Conservation (phyloP, 2,329 filamentous ascomycete species). For the Cylindrodendrum hubeiense region DNA sequence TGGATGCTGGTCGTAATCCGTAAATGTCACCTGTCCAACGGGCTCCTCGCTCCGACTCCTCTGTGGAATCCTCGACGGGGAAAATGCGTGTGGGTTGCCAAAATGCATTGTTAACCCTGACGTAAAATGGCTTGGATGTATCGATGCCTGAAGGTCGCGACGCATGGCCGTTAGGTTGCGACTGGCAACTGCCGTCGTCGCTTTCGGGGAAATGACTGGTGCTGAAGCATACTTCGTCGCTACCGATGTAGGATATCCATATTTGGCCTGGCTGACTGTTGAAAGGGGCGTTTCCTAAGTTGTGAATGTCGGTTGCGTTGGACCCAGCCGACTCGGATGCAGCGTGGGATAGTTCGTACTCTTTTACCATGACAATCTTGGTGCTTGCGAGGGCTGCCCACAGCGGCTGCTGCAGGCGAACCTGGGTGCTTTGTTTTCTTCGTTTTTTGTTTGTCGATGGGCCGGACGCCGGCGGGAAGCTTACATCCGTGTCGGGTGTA, state of each 20-base stretch:
- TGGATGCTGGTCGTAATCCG: conserved; percentile 77
- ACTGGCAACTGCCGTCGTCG: conserved; percentile 47
- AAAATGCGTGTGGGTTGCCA: conserved; percentile 84
- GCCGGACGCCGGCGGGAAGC: conserved; percentile 54
- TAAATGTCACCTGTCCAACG: conserved; percentile 81
- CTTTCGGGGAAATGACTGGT: conserved; percentile 73
- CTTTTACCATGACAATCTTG: conserved; percentile 96
- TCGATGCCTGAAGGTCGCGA: conserved; percentile 67
- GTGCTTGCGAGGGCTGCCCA: conserved; percentile 96
- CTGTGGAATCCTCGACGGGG: conserved; percentile 54
- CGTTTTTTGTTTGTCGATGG: conserved; percentile 79
- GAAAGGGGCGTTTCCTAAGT: conserved; percentile 81
- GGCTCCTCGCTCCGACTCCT: conserved; percentile 55
- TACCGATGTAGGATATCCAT: conserved; percentile 85
- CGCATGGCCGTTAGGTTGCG: conserved; percentile 47
- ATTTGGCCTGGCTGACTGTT: conserved; percentile 78
- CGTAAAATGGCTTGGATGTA: conserved; percentile 80
- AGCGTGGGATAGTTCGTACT: conserved; percentile 85
- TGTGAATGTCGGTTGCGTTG: conserved; percentile 81
- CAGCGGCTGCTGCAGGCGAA: conserved; percentile 89
- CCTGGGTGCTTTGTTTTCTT: conserved; percentile 90
- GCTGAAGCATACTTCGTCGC: conserved; percentile 82
- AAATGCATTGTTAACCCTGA: conserved; percentile 81
- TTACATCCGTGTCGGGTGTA: conserved; percentile 65
- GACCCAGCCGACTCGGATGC: conserved; percentile 79